Evolutionary conservation across 345 rosid species (phyloP).

Genomic region (Salix suchowensis): DNA sequence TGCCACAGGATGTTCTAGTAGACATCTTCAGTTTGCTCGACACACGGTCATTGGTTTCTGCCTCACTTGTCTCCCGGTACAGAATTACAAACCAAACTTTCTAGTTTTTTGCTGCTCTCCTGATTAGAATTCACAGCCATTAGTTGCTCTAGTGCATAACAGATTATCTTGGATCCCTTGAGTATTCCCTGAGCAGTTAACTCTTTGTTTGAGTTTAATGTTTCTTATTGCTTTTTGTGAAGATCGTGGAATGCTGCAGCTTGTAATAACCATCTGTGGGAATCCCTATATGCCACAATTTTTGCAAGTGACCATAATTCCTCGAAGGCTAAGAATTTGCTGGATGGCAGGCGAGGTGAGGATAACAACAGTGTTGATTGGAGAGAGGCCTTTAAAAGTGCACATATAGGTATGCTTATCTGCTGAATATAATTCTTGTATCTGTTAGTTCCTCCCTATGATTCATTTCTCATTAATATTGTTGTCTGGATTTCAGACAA

Average conservation of each 20-base stretch:
- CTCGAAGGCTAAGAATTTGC: slow-evolving; percentile 13
- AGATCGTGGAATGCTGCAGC: slow-evolving; percentile 84
- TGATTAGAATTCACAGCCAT: not conserved
- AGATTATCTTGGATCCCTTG: not conserved
- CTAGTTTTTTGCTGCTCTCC: too few species aligned
- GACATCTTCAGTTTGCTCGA: slow-evolving; percentile 69
- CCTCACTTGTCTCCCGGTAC: slow-evolving; percentile 64
- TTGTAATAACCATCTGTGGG: slow-evolving; percentile 54
- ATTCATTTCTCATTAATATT: not conserved
- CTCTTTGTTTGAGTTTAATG: slow-evolving; percentile 4
- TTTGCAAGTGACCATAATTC: slow-evolving; percentile 21
- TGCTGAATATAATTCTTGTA: not conserved
- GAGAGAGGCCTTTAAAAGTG: slow-evolving; percentile 55
- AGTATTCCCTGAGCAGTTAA: not conserved
- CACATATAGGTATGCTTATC: slow-evolving; percentile 39
- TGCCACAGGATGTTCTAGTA: slow-evolving; percentile 65
- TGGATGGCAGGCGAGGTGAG: not conserved
- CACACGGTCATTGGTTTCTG: slow-evolving; percentile 51
- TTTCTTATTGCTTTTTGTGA: slow-evolving; percentile 21
- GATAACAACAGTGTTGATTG: slow-evolving; percentile 37
- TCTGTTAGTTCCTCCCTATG: not conserved
- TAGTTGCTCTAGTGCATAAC: not conserved
- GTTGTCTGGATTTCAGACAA: slow-evolving; percentile 27
- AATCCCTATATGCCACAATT: slow-evolving; percentile 35
- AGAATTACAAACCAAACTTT: not conserved